Percentiles rank a stretch among this genome's conserved stretches.
These are phyloP conservation scores for Plantago lanceolata DNA, from an alignment of 305 asterid genomes.

Conservation along the genomic window DNA sequence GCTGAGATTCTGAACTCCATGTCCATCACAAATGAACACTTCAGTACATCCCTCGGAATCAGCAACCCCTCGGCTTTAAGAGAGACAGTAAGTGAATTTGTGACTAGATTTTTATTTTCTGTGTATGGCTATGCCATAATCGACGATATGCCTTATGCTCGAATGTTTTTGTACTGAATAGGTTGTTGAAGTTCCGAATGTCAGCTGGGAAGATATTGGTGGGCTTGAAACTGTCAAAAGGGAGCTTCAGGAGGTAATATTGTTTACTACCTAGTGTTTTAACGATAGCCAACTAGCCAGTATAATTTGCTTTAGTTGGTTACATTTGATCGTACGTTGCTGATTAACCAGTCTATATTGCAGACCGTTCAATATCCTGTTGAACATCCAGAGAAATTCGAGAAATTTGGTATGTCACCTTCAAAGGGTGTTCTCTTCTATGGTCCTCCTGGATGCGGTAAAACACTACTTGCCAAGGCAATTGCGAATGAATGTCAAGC, in stretches of 20 bases:
- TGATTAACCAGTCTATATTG: constrained; percentile 11
- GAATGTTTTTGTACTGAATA: constrained; percentile 9
- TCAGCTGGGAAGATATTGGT: constrained; percentile 58
- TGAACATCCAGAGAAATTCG: constrained; percentile 67
- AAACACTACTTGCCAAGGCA: constrained; percentile 87
- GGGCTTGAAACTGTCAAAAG: constrained; percentile 61
- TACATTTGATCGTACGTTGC: background rate
- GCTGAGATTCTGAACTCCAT: constrained; percentile 61
- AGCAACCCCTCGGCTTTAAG: constrained; percentile 61
- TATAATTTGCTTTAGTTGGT: constrained; percentile 5
- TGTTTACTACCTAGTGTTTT: background rate
- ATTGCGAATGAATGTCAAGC: constrained; percentile 89
- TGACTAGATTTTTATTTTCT: background rate
- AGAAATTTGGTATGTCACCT: constrained; percentile 75
- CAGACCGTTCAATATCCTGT: constrained; percentile 76
- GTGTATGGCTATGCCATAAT: background rate
- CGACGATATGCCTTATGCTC: background rate
- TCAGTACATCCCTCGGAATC: constrained; percentile 51
- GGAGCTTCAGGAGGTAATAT: constrained; percentile 62
- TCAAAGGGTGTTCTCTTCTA: constrained; percentile 89
- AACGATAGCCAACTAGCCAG: background rate
- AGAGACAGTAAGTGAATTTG: constrained; percentile 43
- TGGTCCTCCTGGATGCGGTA: constrained; percentile 94
- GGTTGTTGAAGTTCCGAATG: constrained; percentile 67
- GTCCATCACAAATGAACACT: constrained; percentile 59